Percentiles rank a stretch among this genome's conserved stretches.
Conservation (phyloP, 2,329 filamentous ascomycete species). For the Penicillium sp. region DNA sequence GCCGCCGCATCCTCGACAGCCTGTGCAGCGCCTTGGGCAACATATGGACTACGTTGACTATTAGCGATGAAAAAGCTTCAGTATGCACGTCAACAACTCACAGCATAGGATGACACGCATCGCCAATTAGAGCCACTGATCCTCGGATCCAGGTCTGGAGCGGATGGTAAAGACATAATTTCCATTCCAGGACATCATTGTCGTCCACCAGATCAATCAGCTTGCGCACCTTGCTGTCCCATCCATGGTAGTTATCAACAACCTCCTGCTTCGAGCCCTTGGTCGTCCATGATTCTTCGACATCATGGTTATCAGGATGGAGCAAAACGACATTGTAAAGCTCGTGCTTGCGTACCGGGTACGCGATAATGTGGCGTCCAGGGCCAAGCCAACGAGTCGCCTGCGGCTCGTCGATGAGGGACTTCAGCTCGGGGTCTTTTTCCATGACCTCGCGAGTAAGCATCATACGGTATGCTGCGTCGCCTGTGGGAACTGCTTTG, state of each 20-base stretch:
- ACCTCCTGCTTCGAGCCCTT: slow-evolving; percentile 63
- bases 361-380: slow-evolving; percentile 75
- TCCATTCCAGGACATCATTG: slow-evolving; percentile 46
- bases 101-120: slow-evolving; percentile 50
- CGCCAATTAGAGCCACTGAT: slow-evolving; percentile 43
- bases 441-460: slow-evolving; percentile 68
- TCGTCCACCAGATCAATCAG: slow-evolving; percentile 64
- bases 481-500: slow-evolving; percentile 56
- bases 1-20: slow-evolving; percentile 47
- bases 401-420: slow-evolving; percentile 66
- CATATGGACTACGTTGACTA: slow-evolving; percentile 29
- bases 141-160: slow-evolving; percentile 38
- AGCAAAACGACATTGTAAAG: slow-evolving; percentile 67
- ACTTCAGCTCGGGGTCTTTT: slow-evolving; percentile 66
- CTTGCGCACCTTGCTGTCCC: slow-evolving; percentile 60
- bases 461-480: slow-evolving; percentile 80
- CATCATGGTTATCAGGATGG: slow-evolving; percentile 64
- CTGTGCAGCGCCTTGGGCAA: slow-evolving; percentile 51
- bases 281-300: slow-evolving; percentile 65
- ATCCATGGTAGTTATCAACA: slow-evolving; percentile 63
- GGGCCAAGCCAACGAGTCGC: slow-evolving; percentile 77
- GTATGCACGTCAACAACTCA: slow-evolving; percentile 24
- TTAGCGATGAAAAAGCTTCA: background rate
- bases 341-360: slow-evolving; percentile 68
- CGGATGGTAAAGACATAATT: slow-evolving; percentile 36